These are phyloP conservation scores for Buddleja alternifolia DNA, from an alignment of 257 asterid species.

Conservation along the genomic window DNA sequence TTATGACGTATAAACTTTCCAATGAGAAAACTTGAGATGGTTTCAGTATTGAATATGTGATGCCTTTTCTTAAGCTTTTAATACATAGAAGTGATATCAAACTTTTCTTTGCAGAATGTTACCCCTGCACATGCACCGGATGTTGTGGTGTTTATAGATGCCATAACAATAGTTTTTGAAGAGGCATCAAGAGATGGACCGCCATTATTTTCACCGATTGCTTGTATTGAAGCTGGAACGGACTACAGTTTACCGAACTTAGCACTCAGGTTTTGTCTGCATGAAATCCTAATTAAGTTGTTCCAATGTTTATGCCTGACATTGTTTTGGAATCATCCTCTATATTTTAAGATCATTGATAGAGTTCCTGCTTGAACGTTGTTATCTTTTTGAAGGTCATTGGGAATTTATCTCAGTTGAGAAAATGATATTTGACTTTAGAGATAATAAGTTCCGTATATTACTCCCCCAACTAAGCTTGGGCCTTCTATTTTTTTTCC, in stretches of 20 bases:
- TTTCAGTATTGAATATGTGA: constrained; percentile 15
- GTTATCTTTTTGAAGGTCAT: constrained; percentile 17
- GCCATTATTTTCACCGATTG: constrained; percentile 73
- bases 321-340: not conserved
- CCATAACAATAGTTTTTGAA: constrained; percentile 83
- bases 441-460: constrained; percentile 2
- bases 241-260: constrained; percentile 78
- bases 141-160: constrained; percentile 78
- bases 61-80: constrained; percentile 19
- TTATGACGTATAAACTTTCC: constrained; percentile 18
- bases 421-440: not conserved
- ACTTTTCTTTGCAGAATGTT: constrained; percentile 76
- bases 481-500: not conserved
- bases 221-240: constrained; percentile 91
- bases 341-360: constrained; percentile 2
- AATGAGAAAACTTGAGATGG: not conserved
- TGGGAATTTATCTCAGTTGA: constrained; percentile 23
- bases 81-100: constrained; percentile 21
- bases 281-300: constrained; percentile 11
- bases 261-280: constrained; percentile 74
- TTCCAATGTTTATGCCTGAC: constrained; percentile 4
- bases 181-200: constrained; percentile 90
- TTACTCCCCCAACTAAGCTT: not conserved
- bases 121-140: constrained; percentile 77
- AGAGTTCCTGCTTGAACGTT: constrained; percentile 24